Evolutionary conservation across 805 yeast species (phyloP).

Genomic region (Blastobotrys terrestris): DNA sequence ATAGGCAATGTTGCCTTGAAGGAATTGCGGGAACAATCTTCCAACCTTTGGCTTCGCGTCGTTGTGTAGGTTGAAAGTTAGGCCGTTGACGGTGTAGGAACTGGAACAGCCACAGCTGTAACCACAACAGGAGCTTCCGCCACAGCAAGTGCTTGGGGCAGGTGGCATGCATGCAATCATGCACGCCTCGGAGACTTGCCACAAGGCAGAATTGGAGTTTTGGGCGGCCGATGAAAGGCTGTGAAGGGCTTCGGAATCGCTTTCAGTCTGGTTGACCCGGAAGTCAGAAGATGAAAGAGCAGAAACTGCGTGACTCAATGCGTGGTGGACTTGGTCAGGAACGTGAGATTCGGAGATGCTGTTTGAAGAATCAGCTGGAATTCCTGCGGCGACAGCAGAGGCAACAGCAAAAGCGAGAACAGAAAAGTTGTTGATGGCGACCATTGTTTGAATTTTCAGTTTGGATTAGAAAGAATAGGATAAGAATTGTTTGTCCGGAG

Average conservation of each 20-base stretch:
- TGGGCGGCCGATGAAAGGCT: slow-evolving; percentile 4
- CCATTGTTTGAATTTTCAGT: not conserved
- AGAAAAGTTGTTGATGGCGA: not conserved
- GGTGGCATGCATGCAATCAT: not conserved
- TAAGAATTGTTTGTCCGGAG: too few relatives aligned
- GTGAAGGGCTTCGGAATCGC: not conserved
- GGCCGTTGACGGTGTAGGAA: not conserved
- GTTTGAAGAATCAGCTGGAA: not conserved
- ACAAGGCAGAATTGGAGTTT: slow-evolving; percentile 10
- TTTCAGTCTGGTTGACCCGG: not conserved
- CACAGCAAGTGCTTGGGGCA: not conserved
- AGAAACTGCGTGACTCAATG: not conserved
- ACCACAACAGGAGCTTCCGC: not conserved
- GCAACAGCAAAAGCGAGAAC: not conserved
- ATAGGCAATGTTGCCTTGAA: not conserved
- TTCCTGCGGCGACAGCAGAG: not conserved
- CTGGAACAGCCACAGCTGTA: not conserved
- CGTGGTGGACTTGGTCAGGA: not conserved
- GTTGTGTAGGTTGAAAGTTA: too few relatives aligned
- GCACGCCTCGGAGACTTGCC: slow-evolving; percentile 13
- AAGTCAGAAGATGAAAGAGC: not conserved
- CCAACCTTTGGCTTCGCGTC: not conserved
- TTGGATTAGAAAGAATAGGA: too few relatives aligned
- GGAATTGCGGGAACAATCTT: slow-evolving; percentile 1
- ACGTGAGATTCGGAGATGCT: not conserved